phyloP scores from a whole-genome alignment of 2,329 filamentous ascomycete species.

The Monosporascus ibericus region DNA sequence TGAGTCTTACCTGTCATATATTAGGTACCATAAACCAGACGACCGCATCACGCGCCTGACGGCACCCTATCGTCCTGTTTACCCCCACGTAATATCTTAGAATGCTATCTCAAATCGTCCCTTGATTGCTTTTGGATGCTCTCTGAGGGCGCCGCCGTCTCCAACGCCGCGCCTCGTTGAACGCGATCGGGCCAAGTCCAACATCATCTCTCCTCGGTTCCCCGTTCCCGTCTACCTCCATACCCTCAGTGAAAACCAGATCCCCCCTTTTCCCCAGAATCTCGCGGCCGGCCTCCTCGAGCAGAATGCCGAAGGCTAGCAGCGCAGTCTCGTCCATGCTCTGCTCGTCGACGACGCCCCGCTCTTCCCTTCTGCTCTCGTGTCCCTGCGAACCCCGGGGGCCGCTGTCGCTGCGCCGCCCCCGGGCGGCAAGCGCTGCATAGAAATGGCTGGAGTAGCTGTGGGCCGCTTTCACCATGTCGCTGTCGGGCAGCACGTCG shows the following conservation, averaged over 20 bases:
- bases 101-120: no score
- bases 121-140: no score
- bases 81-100: no score
- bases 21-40: no score
- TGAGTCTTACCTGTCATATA: no score
- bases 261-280: constrained; percentile 60
- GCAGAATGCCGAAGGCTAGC: constrained; percentile 65
- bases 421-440: constrained; percentile 28
- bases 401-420: constrained; percentile 4
- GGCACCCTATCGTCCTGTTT: no score
- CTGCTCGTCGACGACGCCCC: constrained; percentile 38
- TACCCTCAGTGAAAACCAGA: constrained; percentile 62
- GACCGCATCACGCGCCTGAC: no score
- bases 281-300: constrained; percentile 63
- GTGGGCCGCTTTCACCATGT: constrained; percentile 65
- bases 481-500: constrained; percentile 57
- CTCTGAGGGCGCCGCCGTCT: not conserved
- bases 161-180: constrained; percentile 14
- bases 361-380: not conserved
- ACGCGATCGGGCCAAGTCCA: constrained; percentile 15
- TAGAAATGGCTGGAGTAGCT: constrained; percentile 64
- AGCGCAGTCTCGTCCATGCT: constrained; percentile 76
- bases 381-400: not conserved
- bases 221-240: constrained; percentile 18
- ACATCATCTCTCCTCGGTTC: constrained; percentile 6